These are phyloP conservation scores for Xylariaceae sp. DNA, from an alignment of 2,329 filamentous ascomycete genomes.

Conservation along the genomic window DNA sequence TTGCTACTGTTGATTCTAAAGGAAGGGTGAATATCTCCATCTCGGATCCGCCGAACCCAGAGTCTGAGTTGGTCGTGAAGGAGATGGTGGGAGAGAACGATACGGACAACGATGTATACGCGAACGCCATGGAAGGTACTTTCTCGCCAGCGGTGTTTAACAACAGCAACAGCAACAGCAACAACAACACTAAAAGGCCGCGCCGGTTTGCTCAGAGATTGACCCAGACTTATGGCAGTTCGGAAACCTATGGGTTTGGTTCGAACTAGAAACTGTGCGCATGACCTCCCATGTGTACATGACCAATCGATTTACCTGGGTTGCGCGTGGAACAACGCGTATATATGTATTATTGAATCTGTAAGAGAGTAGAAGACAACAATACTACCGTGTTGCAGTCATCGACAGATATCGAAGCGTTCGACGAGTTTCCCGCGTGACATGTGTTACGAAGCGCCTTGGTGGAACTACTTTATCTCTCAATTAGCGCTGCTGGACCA, in stretches of 20 bases:
- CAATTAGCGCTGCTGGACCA: too few relatives aligned
- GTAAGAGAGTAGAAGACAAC: constrained; percentile 5
- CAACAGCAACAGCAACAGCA: too few relatives aligned
- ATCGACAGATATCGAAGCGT: not conserved
- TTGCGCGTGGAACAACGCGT: not conserved
- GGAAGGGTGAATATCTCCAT: constrained; percentile 47
- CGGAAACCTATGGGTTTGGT: constrained; percentile 38
- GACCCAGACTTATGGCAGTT: constrained; percentile 31
- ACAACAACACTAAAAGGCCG: constrained; percentile 11
- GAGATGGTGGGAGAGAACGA: constrained; percentile 40
- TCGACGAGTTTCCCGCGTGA: not conserved
- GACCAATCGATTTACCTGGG: not conserved
- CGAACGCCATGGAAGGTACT: constrained; percentile 3
- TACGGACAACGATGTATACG: constrained; percentile 29
- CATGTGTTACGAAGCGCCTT: too few relatives aligned
- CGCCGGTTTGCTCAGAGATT: not conserved
- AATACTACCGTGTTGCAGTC: not conserved
- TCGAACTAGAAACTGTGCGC: not conserved
- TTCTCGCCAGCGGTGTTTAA: constrained; percentile 1
- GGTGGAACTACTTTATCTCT: too few relatives aligned
- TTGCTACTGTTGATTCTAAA: constrained; percentile 47
- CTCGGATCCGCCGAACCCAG: constrained; percentile 34
- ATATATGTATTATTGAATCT: constrained; percentile 13
- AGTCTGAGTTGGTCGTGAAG: constrained; percentile 43
- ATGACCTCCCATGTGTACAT: constrained; percentile 4